phyloP scores from a whole-genome alignment of 805 yeast genomes.

The Dipodascopsis uninucleata region DNA sequence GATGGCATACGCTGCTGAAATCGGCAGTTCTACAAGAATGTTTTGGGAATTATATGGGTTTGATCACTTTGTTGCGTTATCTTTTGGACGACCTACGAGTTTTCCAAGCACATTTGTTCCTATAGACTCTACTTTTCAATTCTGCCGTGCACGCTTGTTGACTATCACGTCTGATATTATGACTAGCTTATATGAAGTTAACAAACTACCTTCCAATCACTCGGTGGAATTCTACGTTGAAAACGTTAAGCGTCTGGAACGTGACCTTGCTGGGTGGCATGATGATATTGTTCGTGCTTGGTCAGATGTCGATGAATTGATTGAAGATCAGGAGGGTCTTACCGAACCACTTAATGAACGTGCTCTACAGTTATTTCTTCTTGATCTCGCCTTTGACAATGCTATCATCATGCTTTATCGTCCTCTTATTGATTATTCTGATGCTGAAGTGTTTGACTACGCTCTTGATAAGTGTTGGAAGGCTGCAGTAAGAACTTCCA shows the following conservation, averaged over 20 bases:
- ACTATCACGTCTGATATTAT: too few species aligned
- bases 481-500: conserved; percentile 19
- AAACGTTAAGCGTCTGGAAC: too few species aligned
- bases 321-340: too few species aligned
- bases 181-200: too few species aligned
- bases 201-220: too few species aligned
- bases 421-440: conserved; percentile 10
- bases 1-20: neutral
- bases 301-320: too few species aligned
- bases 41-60: conserved; percentile 20
- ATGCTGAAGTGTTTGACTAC: conserved; percentile 7
- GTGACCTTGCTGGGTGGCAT: too few species aligned
- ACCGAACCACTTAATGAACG: too few species aligned
- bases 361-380: conserved; percentile 1
- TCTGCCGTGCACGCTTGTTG: too few species aligned
- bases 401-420: conserved; percentile 20
- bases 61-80: conserved; percentile 12
- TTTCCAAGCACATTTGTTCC: neutral
- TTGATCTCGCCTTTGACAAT: conserved; percentile 16
- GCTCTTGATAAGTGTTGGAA: conserved; percentile 18
- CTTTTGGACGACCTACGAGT: conserved; percentile 18
- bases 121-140: too few species aligned
- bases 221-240: too few species aligned
- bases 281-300: too few species aligned
- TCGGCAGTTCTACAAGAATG: conserved; percentile 10